Evolutionary conservation across 805 yeast species (phyloP).

Genomic region (Torulaspora microellipsoides): DNA sequence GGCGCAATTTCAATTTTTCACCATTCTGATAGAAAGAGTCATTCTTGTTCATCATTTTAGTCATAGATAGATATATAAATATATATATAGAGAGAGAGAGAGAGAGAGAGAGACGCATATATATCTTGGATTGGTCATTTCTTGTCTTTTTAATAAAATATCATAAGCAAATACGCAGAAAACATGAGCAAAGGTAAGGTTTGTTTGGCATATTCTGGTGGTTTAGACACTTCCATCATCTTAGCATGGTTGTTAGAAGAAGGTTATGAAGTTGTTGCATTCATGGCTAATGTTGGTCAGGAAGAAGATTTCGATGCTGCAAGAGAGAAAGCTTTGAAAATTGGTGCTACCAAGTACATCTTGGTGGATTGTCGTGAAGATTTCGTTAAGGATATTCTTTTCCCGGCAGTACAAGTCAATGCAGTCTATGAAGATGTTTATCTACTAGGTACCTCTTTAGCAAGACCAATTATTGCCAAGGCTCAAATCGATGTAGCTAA

Average conservation of each 20-base stretch:
- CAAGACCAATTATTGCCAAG: constrained; percentile 97
- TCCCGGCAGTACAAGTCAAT: constrained; percentile 95
- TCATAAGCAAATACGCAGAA: too few relatives aligned
- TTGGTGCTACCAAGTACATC: constrained; percentile 95
- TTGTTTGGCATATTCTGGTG: constrained; percentile 98
- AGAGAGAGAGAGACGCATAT: too few relatives aligned
- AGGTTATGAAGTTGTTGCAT: constrained; percentile 97
- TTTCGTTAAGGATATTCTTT: constrained; percentile 85
- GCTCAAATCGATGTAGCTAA: constrained; percentile 98
- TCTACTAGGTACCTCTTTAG: constrained; percentile 93
- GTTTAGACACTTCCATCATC: constrained; percentile 95
- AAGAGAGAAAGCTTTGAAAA: constrained; percentile 88
- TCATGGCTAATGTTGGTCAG: constrained; percentile 98
- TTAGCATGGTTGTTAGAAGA: constrained; percentile 97
- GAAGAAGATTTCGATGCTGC: constrained; percentile 99
- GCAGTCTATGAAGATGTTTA: constrained; percentile 98
- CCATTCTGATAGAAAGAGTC: too few relatives aligned
- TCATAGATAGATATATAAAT: too few relatives aligned
- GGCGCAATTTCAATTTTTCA: too few relatives aligned
- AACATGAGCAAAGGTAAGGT: constrained; percentile 95
- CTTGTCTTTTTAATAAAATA: too few relatives aligned
- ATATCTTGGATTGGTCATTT: too few relatives aligned
- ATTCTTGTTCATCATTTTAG: too few relatives aligned
- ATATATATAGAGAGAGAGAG: too few relatives aligned
- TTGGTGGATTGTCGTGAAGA: constrained; percentile 92